Conservation (phyloP, 345 rosid genomes). For the Anastatica hierochuntica region DNA sequence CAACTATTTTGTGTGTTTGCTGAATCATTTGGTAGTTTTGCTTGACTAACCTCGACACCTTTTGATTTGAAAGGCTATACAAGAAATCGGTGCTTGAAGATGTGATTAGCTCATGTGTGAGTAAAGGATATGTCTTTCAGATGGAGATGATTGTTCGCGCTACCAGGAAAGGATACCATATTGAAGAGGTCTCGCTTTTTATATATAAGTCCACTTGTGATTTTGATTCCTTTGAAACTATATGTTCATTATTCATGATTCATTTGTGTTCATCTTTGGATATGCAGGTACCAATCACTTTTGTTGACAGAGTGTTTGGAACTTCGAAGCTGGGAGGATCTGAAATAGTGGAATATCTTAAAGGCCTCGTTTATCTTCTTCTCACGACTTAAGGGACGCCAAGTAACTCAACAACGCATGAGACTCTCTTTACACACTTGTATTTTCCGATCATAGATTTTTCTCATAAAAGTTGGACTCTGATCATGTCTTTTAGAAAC, state of each 20-base stretch:
- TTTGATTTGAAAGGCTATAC: slow-evolving; percentile 49
- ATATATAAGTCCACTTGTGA: background rate
- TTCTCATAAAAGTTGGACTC: slow-evolving; percentile 3
- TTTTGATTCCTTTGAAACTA: background rate
- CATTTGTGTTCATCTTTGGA: slow-evolving; percentile 13
- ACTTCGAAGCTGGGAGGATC: background rate
- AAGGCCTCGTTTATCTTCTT: background rate
- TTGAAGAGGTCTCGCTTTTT: slow-evolving; percentile 53
- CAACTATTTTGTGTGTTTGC: background rate
- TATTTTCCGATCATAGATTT: slow-evolving; percentile 5
- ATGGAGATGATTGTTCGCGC: slow-evolving; percentile 99
- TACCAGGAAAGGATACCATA: slow-evolving; percentile 71
- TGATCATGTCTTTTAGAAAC: slow-evolving; percentile 5
- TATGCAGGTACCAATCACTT: background rate
- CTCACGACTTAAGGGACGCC: background rate
- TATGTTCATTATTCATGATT: background rate
- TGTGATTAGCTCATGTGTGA: slow-evolving; percentile 66
- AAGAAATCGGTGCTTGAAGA: slow-evolving; percentile 79
- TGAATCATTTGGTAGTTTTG: background rate
- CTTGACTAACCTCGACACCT: slow-evolving; percentile 10
- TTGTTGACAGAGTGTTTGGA: background rate
- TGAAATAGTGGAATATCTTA: background rate
- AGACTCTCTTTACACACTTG: background rate
- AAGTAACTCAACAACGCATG: background rate
- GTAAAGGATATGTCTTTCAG: slow-evolving; percentile 94